Base-by-base conservation (phyloP, 1,284 basidiomycete genomes). In the Heliocybe sulcata region DNA sequence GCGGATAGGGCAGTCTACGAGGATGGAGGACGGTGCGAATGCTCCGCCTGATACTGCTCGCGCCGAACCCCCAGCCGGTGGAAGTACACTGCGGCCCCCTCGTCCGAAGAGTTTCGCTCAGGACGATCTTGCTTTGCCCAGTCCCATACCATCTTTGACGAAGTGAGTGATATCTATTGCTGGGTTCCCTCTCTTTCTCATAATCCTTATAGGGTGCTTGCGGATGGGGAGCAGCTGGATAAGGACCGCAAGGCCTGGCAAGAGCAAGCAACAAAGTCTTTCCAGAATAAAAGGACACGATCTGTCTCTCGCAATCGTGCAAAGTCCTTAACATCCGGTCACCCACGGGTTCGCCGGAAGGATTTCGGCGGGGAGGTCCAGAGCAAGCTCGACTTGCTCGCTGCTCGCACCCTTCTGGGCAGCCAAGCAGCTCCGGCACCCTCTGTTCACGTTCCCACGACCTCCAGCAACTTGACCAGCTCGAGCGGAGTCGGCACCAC, bases 201-300 rank as follows among this genome's bases (percentile, higher is more conserved):
- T 50, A 11, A 51, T 25, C 29, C 20, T 38, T 58, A 16, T 54
- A 90, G 87, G 61, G 86, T 89, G 22, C 69, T 90, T 6, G 78
- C 79, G 58, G 83, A 87, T 58, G 79, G 81, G 12, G 71, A 79
- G 55, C 70, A 72, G 53, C 74, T 90, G 12, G 76, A 82, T 22
- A 71, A 72, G 55, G 80, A 90, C 58, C 81, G 88, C 22, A 74
- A 77, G 52, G 69, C 74, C 56, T 90, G 87, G 87, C 80, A 83
- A 61, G 63, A 67, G 4, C 76, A 84, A 59, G 87, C 88, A 0
- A 70, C 72, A 0, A 72, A 69, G 31, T 87, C 87, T 0, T 78
- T 88, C 58, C 80, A 81, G 53, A 87, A 88, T 64, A 81, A 77
- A 59, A 76, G 74, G 10, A 75, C 80, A 6, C 77, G 87, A 29